phyloP scores from a whole-genome alignment of 2,329 filamentous ascomycete genomes.

The Arachnomyces sp. region DNA sequence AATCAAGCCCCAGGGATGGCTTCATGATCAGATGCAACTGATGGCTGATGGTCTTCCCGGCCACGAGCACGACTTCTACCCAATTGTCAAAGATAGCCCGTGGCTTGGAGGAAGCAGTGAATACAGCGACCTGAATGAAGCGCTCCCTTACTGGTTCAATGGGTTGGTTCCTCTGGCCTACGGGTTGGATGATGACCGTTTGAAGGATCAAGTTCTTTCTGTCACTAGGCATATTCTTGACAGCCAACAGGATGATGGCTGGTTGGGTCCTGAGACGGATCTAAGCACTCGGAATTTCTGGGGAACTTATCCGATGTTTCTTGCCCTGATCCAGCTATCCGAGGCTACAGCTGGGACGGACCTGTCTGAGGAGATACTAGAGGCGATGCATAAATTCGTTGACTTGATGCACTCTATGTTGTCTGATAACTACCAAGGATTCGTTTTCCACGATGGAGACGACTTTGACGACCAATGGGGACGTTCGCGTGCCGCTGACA shows the following conservation, averaged over 20 bases:
- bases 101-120: constrained; percentile 48
- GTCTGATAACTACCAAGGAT: constrained; percentile 44
- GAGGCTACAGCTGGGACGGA: constrained; percentile 40
- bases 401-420: constrained; percentile 49
- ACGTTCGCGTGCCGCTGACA: constrained; percentile 34
- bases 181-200: constrained; percentile 38
- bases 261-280: constrained; percentile 48
- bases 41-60: constrained; percentile 47
- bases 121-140: constrained; percentile 49
- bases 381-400: constrained; percentile 45
- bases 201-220: constrained; percentile 44
- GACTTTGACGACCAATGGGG: constrained; percentile 37
- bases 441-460: constrained; percentile 39
- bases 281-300: constrained; percentile 43
- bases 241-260: constrained; percentile 47
- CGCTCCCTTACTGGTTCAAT: constrained; percentile 54
- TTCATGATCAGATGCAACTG: constrained; percentile 43
- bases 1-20: constrained; percentile 46
- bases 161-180: constrained; percentile 51
- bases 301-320: constrained; percentile 45
- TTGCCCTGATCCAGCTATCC: constrained; percentile 42
- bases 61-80: constrained; percentile 49
- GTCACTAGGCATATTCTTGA: constrained; percentile 43
- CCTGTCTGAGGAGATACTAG: constrained; percentile 38
- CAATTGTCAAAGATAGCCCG: constrained; percentile 43